Conservation (phyloP, 2,329 filamentous ascomycete species). For the Rosellinia necatrix region DNA sequence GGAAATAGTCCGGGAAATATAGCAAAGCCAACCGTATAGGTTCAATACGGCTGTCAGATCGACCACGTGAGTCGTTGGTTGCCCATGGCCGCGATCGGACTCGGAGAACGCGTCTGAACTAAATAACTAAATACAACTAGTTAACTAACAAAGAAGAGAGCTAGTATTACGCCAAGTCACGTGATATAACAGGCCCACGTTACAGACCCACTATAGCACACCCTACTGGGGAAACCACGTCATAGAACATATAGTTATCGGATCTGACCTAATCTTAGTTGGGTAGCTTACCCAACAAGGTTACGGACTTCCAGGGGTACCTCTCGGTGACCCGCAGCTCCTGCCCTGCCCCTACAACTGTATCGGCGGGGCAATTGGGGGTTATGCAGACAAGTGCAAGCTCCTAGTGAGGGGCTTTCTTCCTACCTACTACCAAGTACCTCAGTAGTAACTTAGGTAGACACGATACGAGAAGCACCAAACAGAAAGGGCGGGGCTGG, state of each 20-base stretch:
- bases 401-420: not conserved
- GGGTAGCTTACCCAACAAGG: too few species aligned
- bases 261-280: too few species aligned
- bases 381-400: not conserved
- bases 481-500: not conserved
- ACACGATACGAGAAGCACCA: not conserved
- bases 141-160: not conserved
- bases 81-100: not conserved
- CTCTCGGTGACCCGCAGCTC: too few species aligned
- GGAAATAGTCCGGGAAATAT: not conserved
- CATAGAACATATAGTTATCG: constrained; percentile 15
- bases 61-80: not conserved
- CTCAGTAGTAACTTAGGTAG: too few species aligned
- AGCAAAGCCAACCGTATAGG: constrained; percentile 2
- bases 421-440: too few species aligned
- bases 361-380: constrained; percentile 3
- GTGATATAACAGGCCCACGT: constrained; percentile 14
- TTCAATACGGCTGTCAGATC: not conserved
- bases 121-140: too few species aligned
- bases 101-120: constrained; percentile 19
- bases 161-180: constrained; percentile 29
- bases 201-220: not conserved
- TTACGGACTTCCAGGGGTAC: too few species aligned
- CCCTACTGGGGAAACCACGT: constrained; percentile 1
- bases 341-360: too few species aligned